These are phyloP conservation scores for Aspergillus taichungensis DNA, from an alignment of 495 filamentous ascomycete genomes.

Conservation along the genomic window DNA sequence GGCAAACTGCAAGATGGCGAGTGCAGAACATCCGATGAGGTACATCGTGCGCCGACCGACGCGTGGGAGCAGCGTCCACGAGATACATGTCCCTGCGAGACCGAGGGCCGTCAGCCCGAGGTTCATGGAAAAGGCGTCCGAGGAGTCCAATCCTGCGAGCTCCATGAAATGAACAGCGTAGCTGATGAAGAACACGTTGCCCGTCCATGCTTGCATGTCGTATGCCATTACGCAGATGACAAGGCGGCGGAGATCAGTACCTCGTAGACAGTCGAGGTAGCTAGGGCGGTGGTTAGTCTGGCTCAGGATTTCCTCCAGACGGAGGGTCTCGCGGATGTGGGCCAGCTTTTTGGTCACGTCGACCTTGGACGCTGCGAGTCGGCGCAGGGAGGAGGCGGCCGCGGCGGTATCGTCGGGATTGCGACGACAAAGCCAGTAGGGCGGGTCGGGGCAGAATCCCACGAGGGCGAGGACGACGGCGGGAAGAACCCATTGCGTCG, in stretches of 20 bases:
- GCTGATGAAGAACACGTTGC: slow-evolving; percentile 23
- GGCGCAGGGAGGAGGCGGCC: neutral
- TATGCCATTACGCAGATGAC: slow-evolving; percentile 42
- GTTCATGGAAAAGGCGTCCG: slow-evolving; percentile 54
- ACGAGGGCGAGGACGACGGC: slow-evolving; percentile 26
- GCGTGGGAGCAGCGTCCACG: slow-evolving; percentile 55
- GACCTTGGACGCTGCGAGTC: slow-evolving; percentile 15
- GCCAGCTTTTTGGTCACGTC: slow-evolving; percentile 17
- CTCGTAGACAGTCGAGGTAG: slow-evolving; percentile 36
- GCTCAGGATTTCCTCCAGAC: slow-evolving; percentile 33
- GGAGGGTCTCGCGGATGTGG: slow-evolving; percentile 25
- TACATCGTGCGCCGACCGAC: slow-evolving; percentile 49
- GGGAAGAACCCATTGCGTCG: slow-evolving; percentile 27
- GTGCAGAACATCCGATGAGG: slow-evolving; percentile 37
- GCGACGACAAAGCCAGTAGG: slow-evolving; percentile 40
- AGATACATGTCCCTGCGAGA: slow-evolving; percentile 52
- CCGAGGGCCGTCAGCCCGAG: slow-evolving; percentile 60
- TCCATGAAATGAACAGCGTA: slow-evolving; percentile 40
- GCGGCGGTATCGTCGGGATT: slow-evolving; percentile 32
- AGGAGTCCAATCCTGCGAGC: slow-evolving; percentile 50
- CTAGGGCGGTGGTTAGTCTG: slow-evolving; percentile 26
- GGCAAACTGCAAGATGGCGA: slow-evolving; percentile 44
- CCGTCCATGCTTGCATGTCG: slow-evolving; percentile 36
- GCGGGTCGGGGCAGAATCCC: slow-evolving; percentile 40
- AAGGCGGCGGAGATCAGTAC: slow-evolving; percentile 36